Percentiles rank a stretch among this genome's conserved stretches.
phyloP scores from a whole-genome alignment of 345 rosid genomes.

The Gossypium mustelinum region DNA sequence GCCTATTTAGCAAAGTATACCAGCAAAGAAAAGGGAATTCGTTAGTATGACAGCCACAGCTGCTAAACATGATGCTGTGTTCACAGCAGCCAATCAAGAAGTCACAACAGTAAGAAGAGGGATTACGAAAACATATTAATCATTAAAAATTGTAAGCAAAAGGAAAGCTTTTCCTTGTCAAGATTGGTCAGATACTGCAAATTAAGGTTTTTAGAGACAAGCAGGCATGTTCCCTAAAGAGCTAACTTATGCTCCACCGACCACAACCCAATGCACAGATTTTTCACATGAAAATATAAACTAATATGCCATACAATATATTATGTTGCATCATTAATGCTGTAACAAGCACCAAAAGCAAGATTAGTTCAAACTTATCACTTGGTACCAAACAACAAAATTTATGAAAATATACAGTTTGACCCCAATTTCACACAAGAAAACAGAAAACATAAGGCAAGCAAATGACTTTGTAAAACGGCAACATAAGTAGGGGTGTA shows the following conservation, averaged over 20 bases:
- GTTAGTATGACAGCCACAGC: too few relatives aligned
- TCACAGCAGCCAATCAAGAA: not conserved
- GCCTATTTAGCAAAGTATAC: slow-evolving; percentile 33
- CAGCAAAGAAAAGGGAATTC: not conserved
- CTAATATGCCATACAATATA: not conserved
- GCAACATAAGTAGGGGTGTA: not conserved
- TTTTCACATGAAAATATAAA: not conserved
- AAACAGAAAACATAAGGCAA: not conserved
- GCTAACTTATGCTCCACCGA: not conserved
- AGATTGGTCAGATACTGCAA: not conserved
- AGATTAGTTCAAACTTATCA: not conserved
- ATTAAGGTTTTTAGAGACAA: not conserved
- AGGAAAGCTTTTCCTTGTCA: not conserved
- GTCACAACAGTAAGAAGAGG: not conserved
- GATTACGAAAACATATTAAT: not conserved
- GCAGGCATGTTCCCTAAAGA: not conserved
- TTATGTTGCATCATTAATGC: not conserved
- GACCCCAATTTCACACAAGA: not conserved
- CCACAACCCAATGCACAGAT: not conserved
- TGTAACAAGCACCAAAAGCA: not conserved
- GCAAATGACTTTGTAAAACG: not conserved
- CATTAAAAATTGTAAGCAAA: not conserved
- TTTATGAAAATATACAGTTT: not conserved
- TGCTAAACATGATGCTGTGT: not conserved
- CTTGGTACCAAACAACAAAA: not conserved